Evolutionary conservation across 495 filamentous ascomycete genomes (phyloP).

Genomic region (Annulohypoxylon bovei): DNA sequence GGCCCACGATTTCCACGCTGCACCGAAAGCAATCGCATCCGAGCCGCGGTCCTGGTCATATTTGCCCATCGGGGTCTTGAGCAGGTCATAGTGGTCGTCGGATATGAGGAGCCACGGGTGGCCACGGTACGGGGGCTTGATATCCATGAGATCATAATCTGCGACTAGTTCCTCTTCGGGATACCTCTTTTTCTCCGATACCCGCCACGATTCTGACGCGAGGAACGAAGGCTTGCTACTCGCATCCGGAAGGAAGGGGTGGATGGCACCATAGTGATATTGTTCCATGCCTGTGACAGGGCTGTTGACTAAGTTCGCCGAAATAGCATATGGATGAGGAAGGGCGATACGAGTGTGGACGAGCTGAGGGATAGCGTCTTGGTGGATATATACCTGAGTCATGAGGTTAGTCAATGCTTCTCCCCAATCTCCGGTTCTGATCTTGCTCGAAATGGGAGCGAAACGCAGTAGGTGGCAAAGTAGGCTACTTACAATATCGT

Average conservation of each 20-base stretch:
- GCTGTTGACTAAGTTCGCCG: conserved; percentile 64
- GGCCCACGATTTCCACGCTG: conserved; percentile 57
- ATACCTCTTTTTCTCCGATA: conserved; percentile 37
- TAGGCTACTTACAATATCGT: conserved; percentile 55
- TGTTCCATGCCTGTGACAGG: conserved; percentile 59
- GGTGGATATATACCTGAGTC: conserved; percentile 58
- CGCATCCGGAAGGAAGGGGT: conserved; percentile 59
- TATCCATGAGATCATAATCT: conserved; percentile 42
- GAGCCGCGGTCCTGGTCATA: conserved; percentile 43
- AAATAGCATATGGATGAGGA: conserved; percentile 58
- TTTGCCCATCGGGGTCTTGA: conserved; percentile 54
- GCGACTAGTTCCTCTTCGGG: conserved; percentile 32
- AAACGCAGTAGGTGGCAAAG: not conserved
- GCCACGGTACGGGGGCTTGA: conserved; percentile 47
- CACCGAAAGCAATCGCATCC: conserved; percentile 44
- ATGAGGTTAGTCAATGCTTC: conserved; percentile 21
- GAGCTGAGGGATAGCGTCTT: conserved; percentile 62
- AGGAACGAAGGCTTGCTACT: conserved; percentile 27
- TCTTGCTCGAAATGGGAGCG: not conserved
- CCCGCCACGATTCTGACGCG: conserved; percentile 39
- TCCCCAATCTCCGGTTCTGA: not conserved
- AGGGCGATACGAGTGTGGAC: conserved; percentile 62
- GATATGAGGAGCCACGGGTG: conserved; percentile 59
- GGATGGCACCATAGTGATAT: conserved; percentile 56
- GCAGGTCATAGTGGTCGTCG: conserved; percentile 51